These are phyloP conservation scores for Pseudonectria foliicola DNA, from an alignment of 2,329 filamentous ascomycete genomes.

Conservation along the genomic window DNA sequence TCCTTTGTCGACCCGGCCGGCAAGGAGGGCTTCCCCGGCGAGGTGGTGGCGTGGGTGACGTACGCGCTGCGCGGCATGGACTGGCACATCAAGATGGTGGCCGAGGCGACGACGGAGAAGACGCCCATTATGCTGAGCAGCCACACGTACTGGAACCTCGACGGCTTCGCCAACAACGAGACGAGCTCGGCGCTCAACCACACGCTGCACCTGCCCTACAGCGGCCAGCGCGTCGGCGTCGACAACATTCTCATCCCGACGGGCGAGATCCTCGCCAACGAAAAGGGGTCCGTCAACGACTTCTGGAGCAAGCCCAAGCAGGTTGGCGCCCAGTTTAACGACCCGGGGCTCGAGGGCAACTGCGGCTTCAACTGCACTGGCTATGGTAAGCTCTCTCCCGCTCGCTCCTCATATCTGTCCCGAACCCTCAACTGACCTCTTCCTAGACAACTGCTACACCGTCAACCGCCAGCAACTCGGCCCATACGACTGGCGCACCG, in stretches of 20 bases:
- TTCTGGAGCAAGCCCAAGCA: conserved; percentile 79
- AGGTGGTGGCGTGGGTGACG: conserved; percentile 66
- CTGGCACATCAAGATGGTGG: conserved; percentile 69
- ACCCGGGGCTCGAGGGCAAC: conserved; percentile 58
- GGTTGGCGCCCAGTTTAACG: conserved; percentile 61
- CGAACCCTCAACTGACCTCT: background rate
- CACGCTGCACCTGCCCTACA: conserved; percentile 66
- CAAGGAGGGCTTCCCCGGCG: conserved; percentile 70
- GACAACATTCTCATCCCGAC: conserved; percentile 70
- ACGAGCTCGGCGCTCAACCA: conserved; percentile 61
- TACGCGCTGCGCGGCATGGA: conserved; percentile 60
- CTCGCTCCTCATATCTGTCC: too few species aligned
- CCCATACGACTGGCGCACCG: conserved; percentile 56
- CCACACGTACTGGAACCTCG: conserved; percentile 76
- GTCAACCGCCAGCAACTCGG: conserved; percentile 54
- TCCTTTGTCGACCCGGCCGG: conserved; percentile 66
- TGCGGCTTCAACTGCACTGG: conserved; percentile 79
- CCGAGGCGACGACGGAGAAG: conserved; percentile 62
- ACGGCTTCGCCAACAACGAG: conserved; percentile 68
- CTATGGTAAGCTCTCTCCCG: conserved; percentile 65
- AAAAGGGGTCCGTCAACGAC: conserved; percentile 62
- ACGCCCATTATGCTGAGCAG: conserved; percentile 76
- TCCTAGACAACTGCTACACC: conserved; percentile 58
- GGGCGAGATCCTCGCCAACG: conserved; percentile 65
- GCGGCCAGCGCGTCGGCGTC: conserved; percentile 58